Base-by-base conservation (phyloP, 2,329 filamentous ascomycete species). In the Ascochyta rabiei region DNA sequence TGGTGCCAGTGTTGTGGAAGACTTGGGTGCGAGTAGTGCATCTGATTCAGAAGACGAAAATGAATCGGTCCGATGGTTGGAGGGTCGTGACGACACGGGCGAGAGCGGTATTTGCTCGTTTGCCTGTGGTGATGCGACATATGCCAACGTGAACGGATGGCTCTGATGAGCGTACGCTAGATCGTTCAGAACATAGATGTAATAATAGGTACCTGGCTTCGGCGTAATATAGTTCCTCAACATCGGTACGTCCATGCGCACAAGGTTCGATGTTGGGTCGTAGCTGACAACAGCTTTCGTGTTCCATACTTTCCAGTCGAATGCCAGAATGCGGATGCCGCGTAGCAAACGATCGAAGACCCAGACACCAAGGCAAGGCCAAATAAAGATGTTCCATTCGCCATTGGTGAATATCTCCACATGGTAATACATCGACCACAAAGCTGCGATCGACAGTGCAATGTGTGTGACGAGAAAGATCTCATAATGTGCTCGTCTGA, bases 391-490 rank as follows among this genome's bases (percentile, higher is more conserved):
- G 47, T 84, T 79, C 53, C 79, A 85, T 41, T 77, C 70, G 18
- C 78, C 78, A 6, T 62, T 74, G 0, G 49, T 66, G 54, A 84
- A 84, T 19, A 84, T 82, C n/a, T 83, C 74, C 53, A 84, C 72
- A 60, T 86, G 75, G 49, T 79, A 79, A 33, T 81, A 81, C 76
- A 85, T 81, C 0, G 79, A 78, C 28, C 80, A 66, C 0, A 86
- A 63, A 0, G 83, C 67, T 0, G 83, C 56, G 33, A 74, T 59
- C 13, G 71, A 70, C 55, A 72, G 28, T 70, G 76, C 47, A 70
- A 81, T 55, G 79, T 82, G 39, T 62, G 77, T 34, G 67, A 75
- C 3, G 79, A 84, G 59, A 62, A 78, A 66, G 48, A 73, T 19
- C 44, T 75, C 72, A 52, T 66, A 87, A n/a, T 78, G 76, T 9